phyloP scores from a whole-genome alignment of 225 moss, liverwort and hornwort species.

The Antitrichia curtipendula region DNA sequence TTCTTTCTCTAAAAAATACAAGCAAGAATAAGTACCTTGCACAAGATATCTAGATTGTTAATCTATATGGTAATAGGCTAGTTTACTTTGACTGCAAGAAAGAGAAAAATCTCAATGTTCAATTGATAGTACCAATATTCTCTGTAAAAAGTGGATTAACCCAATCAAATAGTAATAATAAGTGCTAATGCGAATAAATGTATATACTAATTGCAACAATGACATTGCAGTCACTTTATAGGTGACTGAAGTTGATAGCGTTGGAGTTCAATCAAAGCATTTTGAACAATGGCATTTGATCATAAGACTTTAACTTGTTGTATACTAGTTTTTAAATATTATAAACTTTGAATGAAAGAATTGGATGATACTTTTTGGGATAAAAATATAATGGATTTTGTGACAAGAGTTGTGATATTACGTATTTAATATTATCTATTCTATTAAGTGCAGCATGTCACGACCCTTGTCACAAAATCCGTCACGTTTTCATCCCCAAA shows the following conservation, averaged over 20 bases:
- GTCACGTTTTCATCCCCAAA: accelerated
- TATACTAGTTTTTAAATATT: too few species aligned
- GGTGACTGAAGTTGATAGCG: not conserved
- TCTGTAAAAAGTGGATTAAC: not conserved
- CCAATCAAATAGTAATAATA: not conserved
- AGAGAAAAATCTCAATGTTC: not conserved
- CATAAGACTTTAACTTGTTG: not conserved
- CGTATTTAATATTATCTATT: too few species aligned
- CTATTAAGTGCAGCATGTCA: accelerated
- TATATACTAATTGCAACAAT: accelerated
- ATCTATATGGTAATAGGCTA: not conserved
- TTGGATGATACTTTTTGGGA: too few species aligned
- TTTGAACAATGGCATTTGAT: too few species aligned
- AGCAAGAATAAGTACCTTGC: accelerated
- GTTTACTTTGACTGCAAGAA: not conserved
- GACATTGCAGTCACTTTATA: not conserved
- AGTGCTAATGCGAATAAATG: not conserved
- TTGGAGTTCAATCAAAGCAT: not conserved
- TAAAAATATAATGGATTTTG: too few species aligned
- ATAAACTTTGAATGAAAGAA: too few species aligned
- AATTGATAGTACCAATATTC: not conserved
- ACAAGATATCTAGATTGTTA: accelerated
- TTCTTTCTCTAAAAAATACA: not conserved
- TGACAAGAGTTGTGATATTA: too few species aligned
- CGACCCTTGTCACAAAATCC: too few species aligned